These are phyloP conservation scores for Rhizopogon parksii DNA, from an alignment of 1,284 basidiomycete genomes.

Conservation along the genomic window DNA sequence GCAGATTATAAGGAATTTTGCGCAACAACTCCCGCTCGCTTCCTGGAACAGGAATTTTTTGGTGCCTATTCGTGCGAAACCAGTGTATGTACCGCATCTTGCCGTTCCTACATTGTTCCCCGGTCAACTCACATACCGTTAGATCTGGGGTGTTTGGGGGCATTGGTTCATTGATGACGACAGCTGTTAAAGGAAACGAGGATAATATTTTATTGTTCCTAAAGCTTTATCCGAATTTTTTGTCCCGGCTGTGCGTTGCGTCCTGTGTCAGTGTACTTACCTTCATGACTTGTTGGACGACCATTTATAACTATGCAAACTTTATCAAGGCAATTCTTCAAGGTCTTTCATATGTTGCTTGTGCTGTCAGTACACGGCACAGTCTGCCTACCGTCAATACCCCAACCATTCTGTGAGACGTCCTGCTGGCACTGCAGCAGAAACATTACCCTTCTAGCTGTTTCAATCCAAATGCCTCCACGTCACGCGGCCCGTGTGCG, in stretches of 20 bases:
- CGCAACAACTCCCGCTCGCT: slow-evolving; percentile 19
- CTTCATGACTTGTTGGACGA: too few species aligned
- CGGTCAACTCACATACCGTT: neutral
- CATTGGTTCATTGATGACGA: slow-evolving; percentile 22
- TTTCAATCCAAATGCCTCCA: too few species aligned
- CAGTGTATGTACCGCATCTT: slow-evolving; percentile 8
- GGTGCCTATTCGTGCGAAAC: slow-evolving; percentile 18
- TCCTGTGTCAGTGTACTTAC: too few species aligned
- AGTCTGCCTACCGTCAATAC: too few species aligned
- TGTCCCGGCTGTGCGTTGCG: neutral
- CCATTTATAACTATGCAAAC: too few species aligned
- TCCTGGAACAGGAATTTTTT: slow-evolving; percentile 12
- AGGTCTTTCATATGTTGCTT: too few species aligned
- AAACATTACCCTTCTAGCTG: too few species aligned
- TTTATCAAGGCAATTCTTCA: too few species aligned
- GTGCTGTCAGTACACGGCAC: too few species aligned
- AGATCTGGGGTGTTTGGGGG: slow-evolving; percentile 18
- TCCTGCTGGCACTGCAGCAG: too few species aligned
- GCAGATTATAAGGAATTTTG: slow-evolving; percentile 22
- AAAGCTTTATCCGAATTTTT: neutral
- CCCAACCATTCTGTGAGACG: too few species aligned
- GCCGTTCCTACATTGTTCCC: neutral
- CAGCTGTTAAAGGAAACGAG: slow-evolving; percentile 12
- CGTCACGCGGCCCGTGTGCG: too few species aligned
- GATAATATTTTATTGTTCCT: neutral